Evolutionary conservation across 2,329 filamentous ascomycete species (phyloP).

Genomic region (Fusarium agapanthi): DNA sequence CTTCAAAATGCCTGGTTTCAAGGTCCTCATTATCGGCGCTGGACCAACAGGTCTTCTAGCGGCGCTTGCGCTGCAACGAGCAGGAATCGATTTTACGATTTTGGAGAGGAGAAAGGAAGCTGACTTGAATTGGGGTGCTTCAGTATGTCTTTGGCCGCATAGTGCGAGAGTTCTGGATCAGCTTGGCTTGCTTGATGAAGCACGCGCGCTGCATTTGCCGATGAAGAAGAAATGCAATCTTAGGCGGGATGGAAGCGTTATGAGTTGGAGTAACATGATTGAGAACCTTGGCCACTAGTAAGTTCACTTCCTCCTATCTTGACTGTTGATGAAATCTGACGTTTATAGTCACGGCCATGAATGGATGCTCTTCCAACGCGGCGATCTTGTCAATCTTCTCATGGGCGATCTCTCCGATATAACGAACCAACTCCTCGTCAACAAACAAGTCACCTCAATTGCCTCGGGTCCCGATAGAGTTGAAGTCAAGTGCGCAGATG

Average conservation of each 20-base stretch:
- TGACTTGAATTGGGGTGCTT: slow-evolving; percentile 20
- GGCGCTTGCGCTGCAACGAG: slow-evolving; percentile 2
- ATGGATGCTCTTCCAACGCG: slow-evolving; percentile 31
- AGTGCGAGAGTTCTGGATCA: slow-evolving; percentile 13
- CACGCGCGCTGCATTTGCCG: background rate
- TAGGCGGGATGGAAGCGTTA: slow-evolving; percentile 1
- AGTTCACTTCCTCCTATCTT: background rate
- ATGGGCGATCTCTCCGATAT: slow-evolving; percentile 9
- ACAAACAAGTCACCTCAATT: slow-evolving; percentile 21
- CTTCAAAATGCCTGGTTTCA: slow-evolving; percentile 6
- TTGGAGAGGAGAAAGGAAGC: slow-evolving; percentile 9
- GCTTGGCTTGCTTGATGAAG: slow-evolving; percentile 12
- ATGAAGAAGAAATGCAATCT: slow-evolving; percentile 27
- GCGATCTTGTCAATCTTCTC: slow-evolving; percentile 23
- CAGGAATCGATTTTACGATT: slow-evolving; percentile 15
- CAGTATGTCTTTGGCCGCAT: slow-evolving; percentile 23
- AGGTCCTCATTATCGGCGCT: slow-evolving; percentile 17
- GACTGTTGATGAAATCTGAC: background rate
- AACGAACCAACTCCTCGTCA: background rate
- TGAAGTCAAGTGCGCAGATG: slow-evolving; percentile 26
- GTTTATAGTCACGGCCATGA: slow-evolving; percentile 5
- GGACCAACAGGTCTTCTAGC: slow-evolving; percentile 13
- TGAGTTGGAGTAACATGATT: slow-evolving; percentile 27
- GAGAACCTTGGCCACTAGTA: slow-evolving; percentile 18
- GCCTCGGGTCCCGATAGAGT: background rate